Percentiles rank a stretch among this genome's conserved stretches.
Evolutionary conservation across 2,329 filamentous ascomycete genomes (phyloP).

Genomic region (Paracamarosporium sp.): DNA sequence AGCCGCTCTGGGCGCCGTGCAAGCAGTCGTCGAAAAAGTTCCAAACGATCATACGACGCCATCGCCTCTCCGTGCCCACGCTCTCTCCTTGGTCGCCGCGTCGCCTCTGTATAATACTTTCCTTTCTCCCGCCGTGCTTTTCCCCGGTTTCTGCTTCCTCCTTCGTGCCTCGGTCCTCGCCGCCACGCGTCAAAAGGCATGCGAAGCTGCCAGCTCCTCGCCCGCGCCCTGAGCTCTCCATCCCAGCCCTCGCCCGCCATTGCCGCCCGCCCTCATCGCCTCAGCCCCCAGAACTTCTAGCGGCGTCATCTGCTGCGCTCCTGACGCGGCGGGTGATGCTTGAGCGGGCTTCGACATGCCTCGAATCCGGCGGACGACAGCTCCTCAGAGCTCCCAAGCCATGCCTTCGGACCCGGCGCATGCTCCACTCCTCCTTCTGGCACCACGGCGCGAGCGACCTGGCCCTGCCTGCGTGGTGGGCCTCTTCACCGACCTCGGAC

Average conservation of each 20-base stretch:
- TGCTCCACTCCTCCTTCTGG: slow-evolving; percentile 64
- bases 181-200: slow-evolving; percentile 10
- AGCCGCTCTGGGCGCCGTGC: slow-evolving; percentile 22
- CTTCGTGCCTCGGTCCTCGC: slow-evolving; percentile 13
- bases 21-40: slow-evolving; percentile 30
- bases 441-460: slow-evolving; percentile 60
- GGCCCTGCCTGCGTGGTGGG: slow-evolving; percentile 44
- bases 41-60: slow-evolving; percentile 20
- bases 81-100: slow-evolving; percentile 3
- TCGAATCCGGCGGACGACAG: slow-evolving; percentile 63
- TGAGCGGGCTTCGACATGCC: slow-evolving; percentile 65
- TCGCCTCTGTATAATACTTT: slow-evolving; percentile 12
- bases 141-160: slow-evolving; percentile 2
- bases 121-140: slow-evolving; percentile 1
- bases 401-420: slow-evolving; percentile 53
- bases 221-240: background rate
- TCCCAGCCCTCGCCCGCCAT: slow-evolving; percentile 3
- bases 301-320: slow-evolving; percentile 27
- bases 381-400: slow-evolving; percentile 53
- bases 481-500: slow-evolving; percentile 16
- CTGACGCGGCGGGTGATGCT: slow-evolving; percentile 55
- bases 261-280: slow-evolving; percentile 11
- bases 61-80: slow-evolving; percentile 20
- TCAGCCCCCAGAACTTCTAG: slow-evolving; percentile 26
- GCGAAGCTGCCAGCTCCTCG: slow-evolving; percentile 28